phyloP scores from a whole-genome alignment of 768 basidiomycete genomes.

The Amanita thiersii region DNA sequence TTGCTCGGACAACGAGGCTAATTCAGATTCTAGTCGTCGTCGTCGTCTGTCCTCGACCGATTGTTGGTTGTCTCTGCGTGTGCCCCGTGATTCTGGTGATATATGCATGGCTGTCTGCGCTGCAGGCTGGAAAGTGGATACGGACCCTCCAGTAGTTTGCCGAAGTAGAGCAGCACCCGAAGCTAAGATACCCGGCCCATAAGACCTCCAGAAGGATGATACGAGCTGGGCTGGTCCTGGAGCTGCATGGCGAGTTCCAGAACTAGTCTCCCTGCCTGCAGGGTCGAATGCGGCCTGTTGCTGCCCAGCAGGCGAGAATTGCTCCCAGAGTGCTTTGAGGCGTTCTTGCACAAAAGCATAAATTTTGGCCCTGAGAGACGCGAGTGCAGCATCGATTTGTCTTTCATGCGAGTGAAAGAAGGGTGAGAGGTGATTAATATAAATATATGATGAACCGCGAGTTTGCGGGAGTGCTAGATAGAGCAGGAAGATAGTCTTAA shows the following conservation, averaged over 20 bases:
- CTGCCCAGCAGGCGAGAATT: constrained; percentile 43
- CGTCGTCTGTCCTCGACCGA: constrained; percentile 30
- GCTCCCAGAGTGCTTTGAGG: constrained; percentile 58
- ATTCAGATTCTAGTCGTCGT: constrained; percentile 48
- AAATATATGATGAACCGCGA: constrained; percentile 81
- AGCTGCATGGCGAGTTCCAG: constrained; percentile 36
- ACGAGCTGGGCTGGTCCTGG: constrained; percentile 61
- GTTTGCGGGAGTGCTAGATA: constrained; percentile 90
- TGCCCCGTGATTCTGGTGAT: constrained; percentile 6
- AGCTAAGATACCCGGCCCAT: constrained; percentile 66
- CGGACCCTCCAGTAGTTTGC: constrained; percentile 37
- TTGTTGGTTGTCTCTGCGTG: constrained; percentile 12
- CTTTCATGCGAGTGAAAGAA: constrained; percentile 76
- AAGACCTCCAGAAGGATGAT: constrained; percentile 67
- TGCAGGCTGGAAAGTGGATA: constrained; percentile 20
- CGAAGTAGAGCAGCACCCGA: constrained; percentile 56
- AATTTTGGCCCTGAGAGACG: constrained; percentile 47
- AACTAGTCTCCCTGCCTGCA: constrained; percentile 15
- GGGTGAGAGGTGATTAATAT: constrained; percentile 70
- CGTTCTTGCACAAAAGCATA: constrained; percentile 62
- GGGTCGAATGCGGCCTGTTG: constrained; percentile 19
- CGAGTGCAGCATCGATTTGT: constrained; percentile 78
- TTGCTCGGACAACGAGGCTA: constrained; percentile 36
- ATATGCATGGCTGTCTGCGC: constrained; percentile 18
- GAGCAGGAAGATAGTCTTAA: constrained; percentile 80